These are phyloP conservation scores for Cercospora janseana DNA, from an alignment of 2,329 filamentous ascomycete genomes.

Conservation along the genomic window DNA sequence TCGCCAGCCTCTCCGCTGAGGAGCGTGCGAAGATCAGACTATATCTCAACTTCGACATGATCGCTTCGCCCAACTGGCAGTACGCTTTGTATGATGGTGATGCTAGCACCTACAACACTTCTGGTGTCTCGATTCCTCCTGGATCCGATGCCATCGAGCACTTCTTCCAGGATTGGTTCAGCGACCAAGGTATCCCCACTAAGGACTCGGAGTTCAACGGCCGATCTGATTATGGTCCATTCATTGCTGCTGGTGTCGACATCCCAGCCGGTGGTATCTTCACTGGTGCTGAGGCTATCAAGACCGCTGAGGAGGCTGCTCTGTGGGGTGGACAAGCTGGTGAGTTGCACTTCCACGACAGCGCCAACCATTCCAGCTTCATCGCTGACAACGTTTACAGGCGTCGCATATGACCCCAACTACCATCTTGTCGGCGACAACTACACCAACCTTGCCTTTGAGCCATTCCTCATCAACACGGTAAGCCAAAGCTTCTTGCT, in stretches of 20 bases:
- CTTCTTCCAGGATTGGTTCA: conserved; percentile 67
- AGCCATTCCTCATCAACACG: conserved; percentile 54
- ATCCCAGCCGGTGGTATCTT: conserved; percentile 75
- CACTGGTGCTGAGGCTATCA: conserved; percentile 73
- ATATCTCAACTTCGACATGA: conserved; percentile 73
- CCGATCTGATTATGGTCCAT: conserved; percentile 75
- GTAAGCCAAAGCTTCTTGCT: not conserved
- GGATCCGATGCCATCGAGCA: conserved; percentile 69
- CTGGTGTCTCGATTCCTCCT: conserved; percentile 44
- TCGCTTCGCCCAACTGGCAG: conserved; percentile 61
- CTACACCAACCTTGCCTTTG: conserved; percentile 53
- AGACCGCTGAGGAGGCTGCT: conserved; percentile 63
- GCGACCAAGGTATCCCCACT: conserved; percentile 60
- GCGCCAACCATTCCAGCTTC: no score
- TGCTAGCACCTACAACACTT: conserved; percentile 54
- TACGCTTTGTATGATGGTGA: conserved; percentile 59
- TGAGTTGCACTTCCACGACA: conserved; percentile 20
- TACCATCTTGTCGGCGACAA: conserved; percentile 57
- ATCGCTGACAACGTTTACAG: not conserved
- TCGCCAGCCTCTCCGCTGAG: conserved; percentile 39
- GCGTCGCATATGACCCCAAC: conserved; percentile 51
- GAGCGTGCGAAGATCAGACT: conserved; percentile 61
- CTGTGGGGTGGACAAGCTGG: conserved; percentile 70
- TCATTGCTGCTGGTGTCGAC: conserved; percentile 54
- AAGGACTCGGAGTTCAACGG: conserved; percentile 74